These are phyloP conservation scores for Pleurotus eryngii DNA, from an alignment of 768 basidiomycete species.

Conservation along the genomic window DNA sequence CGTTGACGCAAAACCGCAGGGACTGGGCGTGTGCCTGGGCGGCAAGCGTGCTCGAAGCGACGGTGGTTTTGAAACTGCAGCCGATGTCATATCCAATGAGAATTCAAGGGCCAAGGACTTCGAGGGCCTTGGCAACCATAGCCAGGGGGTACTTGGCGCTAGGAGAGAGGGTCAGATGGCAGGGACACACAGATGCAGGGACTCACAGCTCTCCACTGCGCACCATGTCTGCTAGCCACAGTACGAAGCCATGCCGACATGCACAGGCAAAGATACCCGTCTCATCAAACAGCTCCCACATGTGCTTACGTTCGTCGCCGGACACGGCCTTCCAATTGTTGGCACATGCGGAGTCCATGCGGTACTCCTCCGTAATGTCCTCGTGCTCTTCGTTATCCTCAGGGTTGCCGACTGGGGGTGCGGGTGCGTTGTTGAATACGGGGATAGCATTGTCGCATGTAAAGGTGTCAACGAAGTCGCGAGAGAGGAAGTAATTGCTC, in stretches of 20 bases:
- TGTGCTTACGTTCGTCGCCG: slow-evolving; percentile 12
- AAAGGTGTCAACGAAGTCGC: slow-evolving; percentile 1
- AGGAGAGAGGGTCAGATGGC: neutral
- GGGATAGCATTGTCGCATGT: neutral
- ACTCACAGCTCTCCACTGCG: slow-evolving; percentile 25
- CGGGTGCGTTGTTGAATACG: too few species aligned
- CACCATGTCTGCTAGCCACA: slow-evolving; percentile 23
- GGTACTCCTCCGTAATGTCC: slow-evolving; percentile 4
- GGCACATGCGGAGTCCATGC: slow-evolving; percentile 11
- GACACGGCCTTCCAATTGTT: slow-evolving; percentile 19
- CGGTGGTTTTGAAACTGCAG: slow-evolving; percentile 19
- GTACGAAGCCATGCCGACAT: slow-evolving; percentile 24
- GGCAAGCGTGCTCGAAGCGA: slow-evolving; percentile 13
- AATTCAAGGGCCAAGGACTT: slow-evolving; percentile 10
- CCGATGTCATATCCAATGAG: slow-evolving; percentile 27
- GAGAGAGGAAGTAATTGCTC: slow-evolving; percentile 3
- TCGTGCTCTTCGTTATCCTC: too few species aligned
- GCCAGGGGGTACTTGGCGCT: slow-evolving; percentile 22
- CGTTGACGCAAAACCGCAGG: slow-evolving; percentile 21
- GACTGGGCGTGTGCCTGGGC: slow-evolving; percentile 9
- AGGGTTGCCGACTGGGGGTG: neutral
- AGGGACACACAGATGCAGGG: neutral
- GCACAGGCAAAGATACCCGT: slow-evolving; percentile 22
- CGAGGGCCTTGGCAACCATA: slow-evolving; percentile 13
- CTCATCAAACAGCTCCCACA: slow-evolving; percentile 26